phyloP scores from a whole-genome alignment of 176 grass and related monocot species.

The Bromus sterilis region DNA sequence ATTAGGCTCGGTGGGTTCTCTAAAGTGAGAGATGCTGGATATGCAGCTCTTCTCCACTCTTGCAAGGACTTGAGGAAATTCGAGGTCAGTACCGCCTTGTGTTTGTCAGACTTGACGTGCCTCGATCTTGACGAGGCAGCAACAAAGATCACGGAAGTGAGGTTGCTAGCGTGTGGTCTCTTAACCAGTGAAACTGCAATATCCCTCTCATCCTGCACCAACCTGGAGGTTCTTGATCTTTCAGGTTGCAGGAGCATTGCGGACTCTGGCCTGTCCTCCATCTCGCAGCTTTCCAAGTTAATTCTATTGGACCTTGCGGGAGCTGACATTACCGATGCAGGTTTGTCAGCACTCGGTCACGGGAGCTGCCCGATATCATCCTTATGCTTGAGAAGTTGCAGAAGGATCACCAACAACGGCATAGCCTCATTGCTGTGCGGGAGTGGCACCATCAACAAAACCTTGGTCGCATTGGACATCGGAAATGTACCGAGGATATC shows the following conservation, averaged over 20 bases:
- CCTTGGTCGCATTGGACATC: constrained; percentile 51
- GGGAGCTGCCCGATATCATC: constrained; percentile 56
- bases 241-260: constrained; percentile 82
- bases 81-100: constrained; percentile 59
- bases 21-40: constrained; percentile 94
- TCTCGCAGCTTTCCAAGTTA: constrained; percentile 68
- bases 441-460: constrained; percentile 55
- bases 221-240: constrained; percentile 72
- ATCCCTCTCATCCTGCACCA: constrained; percentile 74
- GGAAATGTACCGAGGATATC: constrained; percentile 71
- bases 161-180: constrained; percentile 66
- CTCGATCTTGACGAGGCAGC: constrained; percentile 68
- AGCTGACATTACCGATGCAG: constrained; percentile 72
- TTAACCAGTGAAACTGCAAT: constrained; percentile 76
- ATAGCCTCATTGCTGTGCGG: constrained; percentile 53
- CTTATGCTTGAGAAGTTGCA: constrained; percentile 74
- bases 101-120: constrained; percentile 84
- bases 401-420: constrained; percentile 77
- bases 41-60: constrained; percentile 70
- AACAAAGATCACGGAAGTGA: constrained; percentile 67
- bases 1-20: constrained; percentile 82
- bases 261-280: constrained; percentile 63
- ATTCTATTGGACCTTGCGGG: constrained; percentile 70
- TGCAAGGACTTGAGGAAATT: constrained; percentile 81
- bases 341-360: constrained; percentile 65